phyloP scores from a whole-genome alignment of 108 stramenopile species.

The Nitzschia putrida region DNA sequence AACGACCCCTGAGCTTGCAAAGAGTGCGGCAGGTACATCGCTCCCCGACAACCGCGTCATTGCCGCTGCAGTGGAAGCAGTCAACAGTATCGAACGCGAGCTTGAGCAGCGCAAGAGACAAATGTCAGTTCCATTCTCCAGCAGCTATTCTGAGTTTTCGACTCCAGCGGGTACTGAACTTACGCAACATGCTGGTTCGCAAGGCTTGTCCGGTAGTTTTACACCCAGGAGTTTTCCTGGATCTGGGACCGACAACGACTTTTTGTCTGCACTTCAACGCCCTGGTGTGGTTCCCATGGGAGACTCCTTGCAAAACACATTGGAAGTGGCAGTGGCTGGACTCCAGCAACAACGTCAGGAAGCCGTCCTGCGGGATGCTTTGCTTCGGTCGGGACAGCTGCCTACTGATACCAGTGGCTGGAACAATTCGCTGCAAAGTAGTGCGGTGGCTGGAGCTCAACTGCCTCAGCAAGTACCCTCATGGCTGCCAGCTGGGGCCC shows the following conservation, averaged over 20 bases:
- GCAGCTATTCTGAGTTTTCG: slow-evolving; percentile 24
- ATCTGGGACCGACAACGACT: slow-evolving; percentile 55
- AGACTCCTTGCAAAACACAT: slow-evolving; percentile 13
- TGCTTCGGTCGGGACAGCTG: too few relatives aligned
- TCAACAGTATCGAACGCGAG: not conserved
- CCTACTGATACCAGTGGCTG: too few relatives aligned
- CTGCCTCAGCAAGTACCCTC: too few relatives aligned
- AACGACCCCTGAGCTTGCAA: not conserved
- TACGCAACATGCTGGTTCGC: not conserved
- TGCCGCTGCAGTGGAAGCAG: not conserved
- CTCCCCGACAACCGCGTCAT: slow-evolving; percentile 17
- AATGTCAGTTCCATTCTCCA: slow-evolving; percentile 1
- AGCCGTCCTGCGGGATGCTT: too few relatives aligned
- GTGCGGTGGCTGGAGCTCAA: too few relatives aligned
- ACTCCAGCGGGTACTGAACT: not conserved
- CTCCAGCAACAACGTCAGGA: slow-evolving; percentile 12
- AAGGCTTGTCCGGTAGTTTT: slow-evolving; percentile 31
- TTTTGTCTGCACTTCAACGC: slow-evolving; percentile 75
- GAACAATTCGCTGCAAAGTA: too few relatives aligned
- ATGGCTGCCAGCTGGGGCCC: too few relatives aligned
- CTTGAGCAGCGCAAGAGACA: not conserved
- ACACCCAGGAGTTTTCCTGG: slow-evolving; percentile 40
- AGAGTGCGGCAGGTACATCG: not conserved
- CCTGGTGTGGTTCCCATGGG: slow-evolving; percentile 77
- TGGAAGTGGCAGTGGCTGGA: slow-evolving; percentile 1